Evolutionary conservation across 352 stramenopile species (phyloP), one percentile per base, ranked within the genome.

Genomic region (Globisporangium cystogenes): DNA sequence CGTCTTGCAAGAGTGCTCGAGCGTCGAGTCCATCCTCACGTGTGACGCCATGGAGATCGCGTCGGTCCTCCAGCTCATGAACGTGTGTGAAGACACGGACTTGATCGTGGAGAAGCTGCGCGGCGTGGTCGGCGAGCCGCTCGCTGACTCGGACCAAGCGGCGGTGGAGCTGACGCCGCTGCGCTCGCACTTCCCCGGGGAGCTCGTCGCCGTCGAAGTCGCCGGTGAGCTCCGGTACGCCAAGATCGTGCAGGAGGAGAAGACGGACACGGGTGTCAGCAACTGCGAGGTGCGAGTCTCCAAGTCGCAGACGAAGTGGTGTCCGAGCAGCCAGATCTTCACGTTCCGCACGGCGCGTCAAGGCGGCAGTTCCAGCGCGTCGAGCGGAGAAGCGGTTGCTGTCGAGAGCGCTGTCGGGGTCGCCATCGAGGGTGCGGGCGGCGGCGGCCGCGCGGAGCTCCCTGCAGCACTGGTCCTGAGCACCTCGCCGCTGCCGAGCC

Each of bases 41-140:
- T 82, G 74, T 23, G 65, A 89, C 16, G 55, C 75, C 36, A 48
- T 62, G 10, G 68, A 76, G 33, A 87, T 90, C 31, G 55, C 63
- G 11, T 46, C 68, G 4, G 59, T 87, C 7, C 57, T 93, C 8
- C 59, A 68, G 18, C 55, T 75, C n/a, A 65, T 93, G 48, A 67
- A 84, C 53, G 73, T 90, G 33, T 79, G 76, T n/a, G 75, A 86
- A 64, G 74, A 88, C 20, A 68, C 67, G 7, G 42, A 64, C 10
- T 48, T 88, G 41, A 88, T 88, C 45, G 65, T 72, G 2, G 81
- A 91, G 46, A 87, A 85, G 36, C 62, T 86, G 44, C 79, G 83
- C 42, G 83, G 83, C 26, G 57, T 72, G 6, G 55, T 77, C 14
- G 82, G 78, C 1, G 70, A 88, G 23, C 57, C 67, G 31, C 51